Base-by-base conservation (phyloP, 2,329 filamentous ascomycete genomes). In the Fusarium illudens region DNA sequence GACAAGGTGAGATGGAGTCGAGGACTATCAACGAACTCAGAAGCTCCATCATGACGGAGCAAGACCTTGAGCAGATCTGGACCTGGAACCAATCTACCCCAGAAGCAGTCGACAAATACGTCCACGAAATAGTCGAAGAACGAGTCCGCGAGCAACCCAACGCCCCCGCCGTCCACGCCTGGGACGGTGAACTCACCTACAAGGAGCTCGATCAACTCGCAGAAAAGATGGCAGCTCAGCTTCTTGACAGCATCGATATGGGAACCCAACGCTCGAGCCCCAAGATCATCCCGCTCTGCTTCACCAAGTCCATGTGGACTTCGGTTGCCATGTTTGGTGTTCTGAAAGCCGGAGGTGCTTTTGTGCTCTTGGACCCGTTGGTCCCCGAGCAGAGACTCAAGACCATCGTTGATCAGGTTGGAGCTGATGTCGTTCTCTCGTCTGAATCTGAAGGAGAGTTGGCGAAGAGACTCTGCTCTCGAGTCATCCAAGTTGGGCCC, bases 251-350 rank as follows among this genome's bases (percentile, higher is more conserved):
- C 10, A 2, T 48, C n/a, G 27, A 48, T 11, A 19, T 30, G 27
- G n/a, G 44, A 17, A 6, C n/a, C 15, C 44, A 15, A 44, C 15
- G 1, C 4, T 44, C 22, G 17, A 29, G 27, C 11, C 27, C 44
- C n/a, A 48, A 15, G 44, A 15, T 48, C 4, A 48, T 32, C 6
- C 44, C 44, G 6, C 44, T 71, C 68, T 71, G 65, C 19, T 74
- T 74, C 22, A 70, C 74, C 34, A 75, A 76, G 30, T 74, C 71
- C 1, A 37, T 62, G 20, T 72, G 72, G 71, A 57, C 65, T 3
- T 36, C 65, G 1, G 67, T 77, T 2, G 65, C 73, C 1, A 71
- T 75, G 60, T 49, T 73, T 6, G 68, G 60, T 7, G 63, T 75
- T 3, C 48, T 75, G 7, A 75, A 75, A 57, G 64, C 72, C 1